Base-by-base conservation (phyloP, 345 rosid species). In the Aegle marmelos region DNA sequence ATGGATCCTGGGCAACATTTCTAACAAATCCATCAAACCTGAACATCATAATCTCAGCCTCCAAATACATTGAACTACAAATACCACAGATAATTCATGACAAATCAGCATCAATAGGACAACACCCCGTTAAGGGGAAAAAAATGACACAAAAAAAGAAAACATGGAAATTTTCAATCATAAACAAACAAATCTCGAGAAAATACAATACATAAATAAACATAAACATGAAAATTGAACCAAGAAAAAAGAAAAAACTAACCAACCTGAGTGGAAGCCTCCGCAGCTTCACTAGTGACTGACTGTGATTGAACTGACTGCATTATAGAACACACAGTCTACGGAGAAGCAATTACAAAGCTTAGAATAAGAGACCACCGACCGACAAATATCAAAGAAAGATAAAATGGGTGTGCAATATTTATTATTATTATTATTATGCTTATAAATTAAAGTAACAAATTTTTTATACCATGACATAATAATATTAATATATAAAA, bases 241-340 rank as follows among this genome's bases (percentile, higher is more conserved):
- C 10, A 39, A 39, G 9, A 61, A 9, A 60, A 34, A 3, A 7
- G 30, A 19, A n/a, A 37, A 33, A 31, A 22, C 19, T 17, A 17
- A n/a, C 8, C 37, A 24, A 80, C 83, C 80, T 80, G 79, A 66
- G 70, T 28, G 74, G 82, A 73, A 79, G 3, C 78, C 57, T 73
- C 68, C 5, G 75, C 31, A 78, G 22, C 30, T 81, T 66, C 80
- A 72, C 72, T n/a, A 28, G 64, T 62, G 70, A 22, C 60, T 76
- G 78, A 4, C 22, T 36, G 41, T 19, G 39, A 80, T 80, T 79
- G 50, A 70, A 70, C 63, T 36, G 75, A 70, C 58, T 80, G 84
- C 86, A 81, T 81, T 37, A 54, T 30, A 54, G 27, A 50, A 33
- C 19, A 27, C 39, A 76, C 28, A 45, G 65, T 68, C 45, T 73